A percentile compares a stretch with the other conserved stretches of the same genome.
These are phyloP conservation scores for Neurospora terricola DNA, from an alignment of 495 filamentous ascomycete species.

Conservation along the genomic window DNA sequence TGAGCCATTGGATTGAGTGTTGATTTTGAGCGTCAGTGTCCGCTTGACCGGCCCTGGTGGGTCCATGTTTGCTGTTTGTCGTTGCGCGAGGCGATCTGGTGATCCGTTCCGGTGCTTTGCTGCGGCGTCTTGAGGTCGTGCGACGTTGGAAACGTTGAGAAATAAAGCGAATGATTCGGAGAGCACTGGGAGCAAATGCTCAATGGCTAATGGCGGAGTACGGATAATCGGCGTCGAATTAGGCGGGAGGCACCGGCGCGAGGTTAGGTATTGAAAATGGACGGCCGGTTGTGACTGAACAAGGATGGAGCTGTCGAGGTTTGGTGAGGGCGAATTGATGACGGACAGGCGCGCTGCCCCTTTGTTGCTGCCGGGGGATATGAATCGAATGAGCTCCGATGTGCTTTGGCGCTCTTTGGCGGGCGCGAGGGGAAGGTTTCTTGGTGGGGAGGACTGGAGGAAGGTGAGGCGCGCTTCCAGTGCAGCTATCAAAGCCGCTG, in stretches of 20 bases:
- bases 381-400: not conserved
- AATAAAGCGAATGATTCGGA: not conserved
- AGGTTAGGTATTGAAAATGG: not conserved
- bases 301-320: not conserved
- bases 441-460: not conserved
- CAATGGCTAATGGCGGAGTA: not conserved
- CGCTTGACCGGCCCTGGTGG: constrained; percentile 10
- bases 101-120: not conserved
- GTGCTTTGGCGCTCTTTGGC: not conserved
- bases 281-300: not conserved
- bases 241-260: not conserved
- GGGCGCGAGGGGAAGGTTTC: not conserved
- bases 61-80: constrained; percentile 3
- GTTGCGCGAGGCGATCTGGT: not conserved
- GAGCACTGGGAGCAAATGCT: not conserved
- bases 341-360: not conserved
- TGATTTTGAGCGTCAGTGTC: constrained; percentile 17
- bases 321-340: not conserved
- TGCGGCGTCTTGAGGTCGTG: not conserved
- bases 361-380: not conserved
- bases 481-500: not conserved
- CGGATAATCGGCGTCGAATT: not conserved
- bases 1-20: constrained; percentile 1
- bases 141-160: not conserved
- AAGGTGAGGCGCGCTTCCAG: not conserved